phyloP scores from a whole-genome alignment of 371 early-diverging fungal species.

The Mortierella sp. region DNA sequence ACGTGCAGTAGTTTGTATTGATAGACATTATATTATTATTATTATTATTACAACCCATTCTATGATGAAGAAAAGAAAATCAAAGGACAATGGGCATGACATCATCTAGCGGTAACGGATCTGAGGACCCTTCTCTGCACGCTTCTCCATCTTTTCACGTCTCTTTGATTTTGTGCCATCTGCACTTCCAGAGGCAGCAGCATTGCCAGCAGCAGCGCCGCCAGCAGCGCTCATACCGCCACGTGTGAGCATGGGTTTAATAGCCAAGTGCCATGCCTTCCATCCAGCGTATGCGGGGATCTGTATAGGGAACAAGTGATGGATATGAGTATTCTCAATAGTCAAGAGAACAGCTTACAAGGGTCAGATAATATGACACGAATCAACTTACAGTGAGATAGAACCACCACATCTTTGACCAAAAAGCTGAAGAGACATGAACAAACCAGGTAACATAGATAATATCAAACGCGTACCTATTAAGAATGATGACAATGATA shows the following conservation, averaged over 20 bases:
- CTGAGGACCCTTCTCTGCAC: constrained; percentile 62
- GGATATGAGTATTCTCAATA: background rate
- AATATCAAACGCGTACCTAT: constrained; percentile 85
- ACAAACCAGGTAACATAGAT: constrained; percentile 88
- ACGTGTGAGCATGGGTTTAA: constrained; percentile 63
- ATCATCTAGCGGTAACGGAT: constrained; percentile 24
- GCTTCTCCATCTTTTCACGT: constrained; percentile 72
- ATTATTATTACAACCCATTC: background rate
- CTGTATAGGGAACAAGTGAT: constrained; percentile 21
- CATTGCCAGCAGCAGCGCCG: constrained; percentile 21
- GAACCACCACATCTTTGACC: constrained; percentile 78
- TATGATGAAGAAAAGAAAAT: background rate
- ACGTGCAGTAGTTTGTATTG: background rate
- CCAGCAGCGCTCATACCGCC: constrained; percentile 23
- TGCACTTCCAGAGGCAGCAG: constrained; percentile 36
- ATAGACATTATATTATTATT: background rate
- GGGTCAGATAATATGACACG: background rate
- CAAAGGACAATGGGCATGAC: background rate
- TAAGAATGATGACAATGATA: background rate
- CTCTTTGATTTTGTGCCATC: constrained; percentile 67
- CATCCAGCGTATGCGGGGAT: constrained; percentile 77
- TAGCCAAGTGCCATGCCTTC: constrained; percentile 67
- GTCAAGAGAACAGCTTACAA: background rate
- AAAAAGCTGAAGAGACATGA: constrained; percentile 77
- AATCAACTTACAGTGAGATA: constrained; percentile 68